Base-by-base conservation (phyloP, 1,284 basidiomycete species). In the Porogramme epimiltina region DNA sequence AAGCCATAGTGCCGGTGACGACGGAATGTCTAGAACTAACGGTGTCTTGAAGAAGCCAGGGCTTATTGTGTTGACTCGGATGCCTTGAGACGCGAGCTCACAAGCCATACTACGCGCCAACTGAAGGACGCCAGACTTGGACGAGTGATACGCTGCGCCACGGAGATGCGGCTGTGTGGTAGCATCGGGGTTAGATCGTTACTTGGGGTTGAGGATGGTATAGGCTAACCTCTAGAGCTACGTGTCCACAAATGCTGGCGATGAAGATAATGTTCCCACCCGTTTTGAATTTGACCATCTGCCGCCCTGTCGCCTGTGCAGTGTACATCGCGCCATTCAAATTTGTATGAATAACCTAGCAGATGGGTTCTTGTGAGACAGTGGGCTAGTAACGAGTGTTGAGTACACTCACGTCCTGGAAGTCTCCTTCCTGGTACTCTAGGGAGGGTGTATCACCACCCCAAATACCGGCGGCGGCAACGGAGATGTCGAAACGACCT, bases 91-190 rank as follows among this genome's bases (percentile, higher is more conserved):
- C 3, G 87, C 89, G 45, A 91, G 81, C 66, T 94, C 92, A 65
- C 87, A 89, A 1, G 92, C 91, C 78, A 93, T 81, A 70, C 87
- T 92, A 54, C 89, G 80, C 16, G 76, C 83, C 84, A 92, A 88
- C 70, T 93, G 91, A 34, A 91, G 68, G 4, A 93, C 86, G 1
- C 85, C 91, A 2, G 85, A 82, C 71, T 93, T 93, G 69, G 85
- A 87, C 39, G 83, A 78, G 68, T 91, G 91, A 72, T 91, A 91
- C 18, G 87, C 81, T 36, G 84, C 78, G 39, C 39, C 22, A 24
- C 39, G 2, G 9, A 20, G 39, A 41, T 24, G 20, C 16, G 28
- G 10, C 39, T 39, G 13, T 9, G 13, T 10, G 83, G 85, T 89
- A n/a, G 82, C 76, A 57, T 83, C 80, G 50, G 78, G 84, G 83